Base-by-base conservation (phyloP, 2,329 filamentous ascomycete genomes). In the Fusarium sarcochroum region DNA sequence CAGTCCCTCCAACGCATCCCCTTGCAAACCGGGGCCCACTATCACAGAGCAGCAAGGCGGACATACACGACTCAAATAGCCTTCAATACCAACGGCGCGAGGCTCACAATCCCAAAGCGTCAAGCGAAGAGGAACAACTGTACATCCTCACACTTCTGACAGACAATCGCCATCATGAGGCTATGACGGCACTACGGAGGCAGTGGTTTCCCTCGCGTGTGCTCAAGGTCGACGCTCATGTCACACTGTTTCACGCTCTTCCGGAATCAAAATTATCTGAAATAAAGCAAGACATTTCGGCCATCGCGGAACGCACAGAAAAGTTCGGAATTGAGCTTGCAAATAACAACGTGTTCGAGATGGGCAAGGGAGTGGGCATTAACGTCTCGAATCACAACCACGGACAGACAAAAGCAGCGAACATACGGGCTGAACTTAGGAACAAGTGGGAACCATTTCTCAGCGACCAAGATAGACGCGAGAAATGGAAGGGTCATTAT, bases 401-500 rank as follows among this genome's bases (percentile, higher is more conserved):
- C 5, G 68, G 50, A 0, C 63, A 65, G n/a, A 38, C 13, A 13
- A 64, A 38, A 7, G 55, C 63, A 0, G n/a, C 35, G 2, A 35
- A 11, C 6, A 42, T 70, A 30, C 58, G 63, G 4, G n/a, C 58
- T 9, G 50, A 61, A 20, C 35, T 70, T 14, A 61, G 67, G 32
- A 14, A 44, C 10, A 52, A 44, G 18, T 70, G 67, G 67, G 47
- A 38, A 15, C 17, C 32, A 7, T 70, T 70, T 25, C 40, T 70
- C 0, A 70, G 67, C 40, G 41, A 59, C 1, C 67, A 70, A 11
- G 63, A 70, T 7, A 47, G 23, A 2, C 25, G 46, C 3, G 44
- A 65, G 23, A 70, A 54, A 7, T 70, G 67, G 67, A 46, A 41
- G n/a, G 67, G 67, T 2, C 67, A 70, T 6, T 70, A 70, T 14